phyloP scores from a whole-genome alignment of 2,329 filamentous ascomycete genomes.

The Xylaria sp. region DNA sequence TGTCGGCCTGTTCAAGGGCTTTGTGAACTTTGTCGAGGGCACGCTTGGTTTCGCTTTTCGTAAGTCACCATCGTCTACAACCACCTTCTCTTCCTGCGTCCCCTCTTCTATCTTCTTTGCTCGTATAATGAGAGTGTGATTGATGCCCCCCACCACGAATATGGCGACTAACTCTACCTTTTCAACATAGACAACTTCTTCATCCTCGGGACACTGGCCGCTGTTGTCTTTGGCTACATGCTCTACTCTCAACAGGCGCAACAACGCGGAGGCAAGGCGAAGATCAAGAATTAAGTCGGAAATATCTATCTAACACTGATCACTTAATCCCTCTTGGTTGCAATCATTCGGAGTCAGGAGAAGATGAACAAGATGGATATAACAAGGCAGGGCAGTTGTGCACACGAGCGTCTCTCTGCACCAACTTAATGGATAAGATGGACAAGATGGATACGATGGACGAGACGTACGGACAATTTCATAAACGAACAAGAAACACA shows the following conservation, averaged over 20 bases:
- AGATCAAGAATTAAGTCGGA: conserved; percentile 45
- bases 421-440: no score
- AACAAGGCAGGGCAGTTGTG: no score
- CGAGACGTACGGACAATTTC: neutral
- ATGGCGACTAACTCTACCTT: neutral
- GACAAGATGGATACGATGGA: neutral
- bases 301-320: no score
- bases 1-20: conserved; percentile 40
- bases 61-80: conserved; percentile 37
- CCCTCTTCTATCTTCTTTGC: neutral
- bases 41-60: conserved; percentile 50
- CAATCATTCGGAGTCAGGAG: no score
- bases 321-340: no score
- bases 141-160: no score
- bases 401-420: no score
- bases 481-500: neutral
- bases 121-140: neutral
- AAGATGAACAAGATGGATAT: no score
- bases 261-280: conserved; percentile 40
- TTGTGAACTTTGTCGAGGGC: conserved; percentile 47
- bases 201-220: conserved; percentile 48
- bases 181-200: conserved; percentile 48
- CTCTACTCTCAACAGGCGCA: conserved; percentile 48
- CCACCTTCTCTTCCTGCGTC: neutral
- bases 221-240: conserved; percentile 47